These are phyloP conservation scores for Chenopodium album DNA, from an alignment of 148 eudicot species.

Conservation along the genomic window DNA sequence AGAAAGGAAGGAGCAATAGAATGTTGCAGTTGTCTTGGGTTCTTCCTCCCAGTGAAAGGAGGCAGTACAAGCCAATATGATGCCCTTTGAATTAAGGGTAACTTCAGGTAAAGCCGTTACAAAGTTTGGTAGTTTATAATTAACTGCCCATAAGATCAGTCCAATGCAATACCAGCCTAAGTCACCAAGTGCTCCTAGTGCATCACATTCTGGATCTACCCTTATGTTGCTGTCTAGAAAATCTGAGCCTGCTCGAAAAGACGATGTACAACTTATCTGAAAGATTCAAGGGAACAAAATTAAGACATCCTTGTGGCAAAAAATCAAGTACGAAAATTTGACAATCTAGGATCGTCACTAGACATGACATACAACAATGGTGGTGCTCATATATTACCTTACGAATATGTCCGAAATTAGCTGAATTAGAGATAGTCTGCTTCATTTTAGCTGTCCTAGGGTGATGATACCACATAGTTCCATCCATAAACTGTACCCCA, in stretches of 20 bases:
- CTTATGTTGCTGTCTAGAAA: slow-evolving; percentile 45
- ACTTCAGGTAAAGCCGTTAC: slow-evolving; percentile 22
- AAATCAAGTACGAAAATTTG: background rate
- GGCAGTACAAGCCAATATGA: slow-evolving; percentile 27
- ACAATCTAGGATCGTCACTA: background rate
- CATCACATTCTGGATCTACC: slow-evolving; percentile 49
- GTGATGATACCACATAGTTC: slow-evolving; percentile 63
- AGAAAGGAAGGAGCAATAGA: slow-evolving; percentile 31
- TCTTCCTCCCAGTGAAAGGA: slow-evolving; percentile 32
- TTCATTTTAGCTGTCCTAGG: slow-evolving; percentile 57
- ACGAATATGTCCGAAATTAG: slow-evolving; percentile 36
- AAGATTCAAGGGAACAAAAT: background rate
- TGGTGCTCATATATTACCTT: slow-evolving; percentile 8
- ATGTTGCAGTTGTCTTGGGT: slow-evolving; percentile 23
- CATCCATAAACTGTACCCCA: slow-evolving; percentile 63
- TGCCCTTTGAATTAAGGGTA: slow-evolving; percentile 24
- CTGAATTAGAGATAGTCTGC: slow-evolving; percentile 34
- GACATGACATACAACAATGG: background rate
- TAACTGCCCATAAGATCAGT: slow-evolving; percentile 28
- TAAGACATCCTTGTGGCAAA: no score
- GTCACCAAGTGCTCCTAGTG: slow-evolving; percentile 50
- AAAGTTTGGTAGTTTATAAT: slow-evolving; percentile 23
- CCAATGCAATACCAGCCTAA: slow-evolving; percentile 39
- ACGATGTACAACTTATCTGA: slow-evolving; percentile 28
- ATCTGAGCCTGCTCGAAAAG: slow-evolving; percentile 27